These are phyloP conservation scores for Knoxdaviesia capensis DNA, from an alignment of 2,329 filamentous ascomycete species.

Conservation along the genomic window DNA sequence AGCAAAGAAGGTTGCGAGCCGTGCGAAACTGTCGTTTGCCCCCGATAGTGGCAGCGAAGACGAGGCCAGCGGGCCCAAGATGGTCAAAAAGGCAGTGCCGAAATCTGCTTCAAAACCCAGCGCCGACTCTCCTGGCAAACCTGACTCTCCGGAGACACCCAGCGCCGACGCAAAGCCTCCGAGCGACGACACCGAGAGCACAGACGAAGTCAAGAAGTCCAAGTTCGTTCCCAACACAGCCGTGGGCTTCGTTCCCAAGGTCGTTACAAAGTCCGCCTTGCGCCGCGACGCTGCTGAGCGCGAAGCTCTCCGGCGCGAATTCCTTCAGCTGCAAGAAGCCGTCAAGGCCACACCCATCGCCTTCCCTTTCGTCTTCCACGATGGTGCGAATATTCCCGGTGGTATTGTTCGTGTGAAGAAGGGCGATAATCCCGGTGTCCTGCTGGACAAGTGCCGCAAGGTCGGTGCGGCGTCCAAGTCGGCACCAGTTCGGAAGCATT, in stretches of 20 bases:
- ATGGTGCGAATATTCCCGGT: slow-evolving; percentile 75
- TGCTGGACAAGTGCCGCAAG: slow-evolving; percentile 79
- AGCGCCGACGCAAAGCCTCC: slow-evolving; percentile 5
- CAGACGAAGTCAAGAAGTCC: slow-evolving; percentile 11
- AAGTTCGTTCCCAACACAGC: slow-evolving; percentile 43
- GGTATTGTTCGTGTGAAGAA: slow-evolving; percentile 77
- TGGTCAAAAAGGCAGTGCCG: slow-evolving; percentile 10
- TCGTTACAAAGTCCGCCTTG: slow-evolving; percentile 49
- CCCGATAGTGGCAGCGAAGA: slow-evolving; percentile 40
- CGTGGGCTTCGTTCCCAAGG: slow-evolving; percentile 46
- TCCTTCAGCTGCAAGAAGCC: slow-evolving; percentile 60
- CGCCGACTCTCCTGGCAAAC: slow-evolving; percentile 7
- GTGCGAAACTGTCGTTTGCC: slow-evolving; percentile 40
- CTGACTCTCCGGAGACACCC: no score
- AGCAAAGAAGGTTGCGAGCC: slow-evolving; percentile 16
- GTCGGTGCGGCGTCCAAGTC: slow-evolving; percentile 52
- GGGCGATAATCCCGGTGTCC: slow-evolving; percentile 82
- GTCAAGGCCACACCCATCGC: slow-evolving; percentile 79
- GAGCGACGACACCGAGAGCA: slow-evolving; percentile 3
- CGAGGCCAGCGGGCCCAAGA: slow-evolving; percentile 13
- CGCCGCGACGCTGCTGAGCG: slow-evolving; percentile 61
- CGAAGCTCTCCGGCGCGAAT: slow-evolving; percentile 65
- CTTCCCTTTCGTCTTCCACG: slow-evolving; percentile 93
- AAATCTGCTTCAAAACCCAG: slow-evolving; percentile 15
- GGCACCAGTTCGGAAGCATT: slow-evolving; percentile 34